These are phyloP conservation scores for Paecilomyces sp. DNA, from an alignment of 2,329 filamentous ascomycete species.

Conservation along the genomic window DNA sequence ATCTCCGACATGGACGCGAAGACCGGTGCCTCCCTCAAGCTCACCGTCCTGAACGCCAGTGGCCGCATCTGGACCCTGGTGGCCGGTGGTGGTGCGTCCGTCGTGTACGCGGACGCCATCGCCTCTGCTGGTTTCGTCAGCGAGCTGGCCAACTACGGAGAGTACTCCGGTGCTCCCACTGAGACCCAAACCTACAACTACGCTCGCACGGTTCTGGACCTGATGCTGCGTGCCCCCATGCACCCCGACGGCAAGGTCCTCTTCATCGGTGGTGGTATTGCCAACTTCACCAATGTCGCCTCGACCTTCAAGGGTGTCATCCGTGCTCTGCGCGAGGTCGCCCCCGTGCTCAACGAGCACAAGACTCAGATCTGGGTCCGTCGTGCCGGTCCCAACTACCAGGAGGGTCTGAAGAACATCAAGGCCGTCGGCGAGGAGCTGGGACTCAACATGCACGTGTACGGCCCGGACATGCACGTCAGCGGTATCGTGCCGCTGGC, in stretches of 20 bases:
- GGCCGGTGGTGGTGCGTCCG: constrained; percentile 97
- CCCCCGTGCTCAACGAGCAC: constrained; percentile 82
- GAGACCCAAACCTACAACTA: constrained; percentile 99
- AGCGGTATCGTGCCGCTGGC: constrained; percentile 94
- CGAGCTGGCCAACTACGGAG: constrained; percentile 98
- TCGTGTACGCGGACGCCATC: constrained; percentile 98
- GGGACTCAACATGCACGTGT: constrained; percentile 89
- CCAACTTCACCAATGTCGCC: constrained; percentile 99
- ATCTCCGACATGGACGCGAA: constrained; percentile 98
- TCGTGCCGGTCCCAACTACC: constrained; percentile 92
- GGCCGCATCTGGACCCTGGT: constrained; percentile 98
- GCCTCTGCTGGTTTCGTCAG: constrained; percentile 90
- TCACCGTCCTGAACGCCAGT: constrained; percentile 85
- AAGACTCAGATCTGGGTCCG: constrained; percentile 97
- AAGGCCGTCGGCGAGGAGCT: constrained; percentile 93
- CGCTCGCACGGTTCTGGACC: constrained; percentile 89
- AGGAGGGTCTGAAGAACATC: constrained; percentile 99
- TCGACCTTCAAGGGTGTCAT: constrained; percentile 99
- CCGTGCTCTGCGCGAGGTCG: constrained; percentile 84
- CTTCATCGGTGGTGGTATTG: constrained; percentile 99
- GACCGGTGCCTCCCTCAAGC: constrained; percentile 97
- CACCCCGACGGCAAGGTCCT: constrained; percentile 91
- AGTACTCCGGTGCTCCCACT: constrained; percentile 97
- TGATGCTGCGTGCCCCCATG: constrained; percentile 88
- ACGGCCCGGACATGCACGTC: constrained; percentile 76